A percentile compares a stretch with the other conserved stretches of the same genome.
Conservation (phyloP, 169 alveolate species). For the Plasmodium vivax region DNA sequence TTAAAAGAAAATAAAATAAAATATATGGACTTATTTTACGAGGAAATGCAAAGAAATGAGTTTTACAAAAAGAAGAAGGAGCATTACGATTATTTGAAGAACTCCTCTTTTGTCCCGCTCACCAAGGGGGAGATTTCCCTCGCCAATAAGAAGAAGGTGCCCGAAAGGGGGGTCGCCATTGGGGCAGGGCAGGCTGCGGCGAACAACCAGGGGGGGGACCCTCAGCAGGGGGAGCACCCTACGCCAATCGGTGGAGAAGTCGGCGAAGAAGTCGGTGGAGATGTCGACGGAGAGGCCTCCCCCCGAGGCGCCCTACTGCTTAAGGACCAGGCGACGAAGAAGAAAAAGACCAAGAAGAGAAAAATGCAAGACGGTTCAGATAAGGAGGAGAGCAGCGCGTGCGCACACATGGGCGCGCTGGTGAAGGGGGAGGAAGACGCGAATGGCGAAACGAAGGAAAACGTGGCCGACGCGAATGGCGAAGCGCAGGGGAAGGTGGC, state of each 20-base stretch:
- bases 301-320: neutral
- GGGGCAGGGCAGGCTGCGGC: neutral
- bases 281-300: neutral
- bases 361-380: neutral
- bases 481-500: neutral
- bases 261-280: neutral
- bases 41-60: constrained; percentile 66
- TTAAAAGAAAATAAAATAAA: constrained; percentile 67
- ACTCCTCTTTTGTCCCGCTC: constrained; percentile 47
- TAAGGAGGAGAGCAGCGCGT: neutral
- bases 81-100: constrained; percentile 49
- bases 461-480: neutral
- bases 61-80: constrained; percentile 57
- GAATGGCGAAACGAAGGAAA: neutral
- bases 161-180: neutral
- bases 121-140: constrained; percentile 71
- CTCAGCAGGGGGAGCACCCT: neutral
- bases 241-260: too few species aligned
- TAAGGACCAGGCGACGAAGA: neutral
- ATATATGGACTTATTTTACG: constrained; percentile 43
- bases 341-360: neutral
- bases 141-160: constrained; percentile 28
- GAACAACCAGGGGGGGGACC: neutral
- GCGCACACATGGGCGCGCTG: neutral
- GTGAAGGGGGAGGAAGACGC: neutral